phyloP scores from a whole-genome alignment of 306 rosid species.

The Geum urbanum region DNA sequence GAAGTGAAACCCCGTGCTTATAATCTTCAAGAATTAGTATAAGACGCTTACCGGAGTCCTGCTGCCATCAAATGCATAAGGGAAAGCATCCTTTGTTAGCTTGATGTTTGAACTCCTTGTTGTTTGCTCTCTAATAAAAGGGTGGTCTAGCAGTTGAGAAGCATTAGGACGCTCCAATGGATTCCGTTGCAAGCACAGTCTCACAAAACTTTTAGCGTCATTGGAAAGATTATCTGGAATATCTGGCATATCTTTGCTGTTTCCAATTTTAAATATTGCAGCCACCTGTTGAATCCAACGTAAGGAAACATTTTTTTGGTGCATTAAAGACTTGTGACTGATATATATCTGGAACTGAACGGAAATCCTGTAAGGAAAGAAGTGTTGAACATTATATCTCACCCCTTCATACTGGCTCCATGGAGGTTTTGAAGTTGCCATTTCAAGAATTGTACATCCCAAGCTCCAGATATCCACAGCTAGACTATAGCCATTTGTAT shows the following conservation, averaged over 20 bases:
- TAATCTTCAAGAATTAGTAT: neutral
- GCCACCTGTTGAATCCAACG: constrained; percentile 69
- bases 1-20: neutral
- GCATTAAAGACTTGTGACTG: constrained; percentile 14
- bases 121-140: constrained; percentile 75
- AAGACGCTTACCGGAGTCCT: constrained; percentile 69
- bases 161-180: constrained; percentile 82
- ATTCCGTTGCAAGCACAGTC: constrained; percentile 74
- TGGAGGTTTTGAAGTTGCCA: constrained; percentile 94
- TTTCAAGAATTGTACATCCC: constrained; percentile 98
- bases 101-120: constrained; percentile 57
- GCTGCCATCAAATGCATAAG: constrained; percentile 70
- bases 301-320: constrained; percentile 23
- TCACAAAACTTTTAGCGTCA: constrained; percentile 80
- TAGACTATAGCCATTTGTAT: constrained; percentile 75
- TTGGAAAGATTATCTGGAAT: constrained; percentile 85
- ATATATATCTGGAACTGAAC: constrained; percentile 14
- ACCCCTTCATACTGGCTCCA: constrained; percentile 99
- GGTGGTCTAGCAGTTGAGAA: constrained; percentile 58
- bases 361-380: constrained; percentile 2
- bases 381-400: constrained; percentile 38
- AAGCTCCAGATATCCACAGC: constrained; percentile 98
- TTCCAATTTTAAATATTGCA: constrained; percentile 96
- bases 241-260: constrained; percentile 92
- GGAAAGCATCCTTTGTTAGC: constrained; percentile 64